Base-by-base conservation (phyloP, 805 yeast genomes). In the Candida namnaoensis region DNA sequence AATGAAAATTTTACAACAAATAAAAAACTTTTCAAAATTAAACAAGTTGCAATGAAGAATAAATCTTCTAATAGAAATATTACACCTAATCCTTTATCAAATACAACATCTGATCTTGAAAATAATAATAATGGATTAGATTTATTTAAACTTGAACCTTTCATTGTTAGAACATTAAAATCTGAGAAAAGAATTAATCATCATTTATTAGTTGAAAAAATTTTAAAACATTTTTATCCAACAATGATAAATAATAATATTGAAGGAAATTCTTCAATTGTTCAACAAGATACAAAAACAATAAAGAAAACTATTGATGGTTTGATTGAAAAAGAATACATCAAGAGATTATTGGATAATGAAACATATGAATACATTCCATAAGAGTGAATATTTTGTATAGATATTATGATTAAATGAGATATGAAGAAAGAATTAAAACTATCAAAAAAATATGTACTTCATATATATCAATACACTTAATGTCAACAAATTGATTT, bases 141-240 rank as follows among this genome's bases (percentile, higher is more conserved):
- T 34, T n/a, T 37, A 6, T 37, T 19, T 19, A 19, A 19, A 19
- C 19, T 55, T 2, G 48, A 41, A 25, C 52, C 58, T 0, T 53
- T 41, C 33, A 51, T 53, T 26, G 52, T 50, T 3, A 43, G 52
- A 32, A 34, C 35, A 10, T 30, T 55, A 48, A 55, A 55, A 34
- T 19, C 10, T 11, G 33, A 34, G 3, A 39, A 38, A n/a, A 33
- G 3, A 3, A 45, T 52, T 8, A 13, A 36, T 1, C 56, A 53
- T 44, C 44, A 44, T 5, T 44, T 37, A 6, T 28, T 55, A 19
- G 27, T 47, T 2, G 38, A 41, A 2, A 43, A 38, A 15, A 38
- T 49, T 4, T 24, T 41, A 11, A 46, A 41, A 5, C 40, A 41
- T 3, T 41, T 41, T 25, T 39, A 38, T 15, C 6, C 6, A 32